These are phyloP conservation scores for Tolypocladium cylindrosporum DNA, from an alignment of 2,329 filamentous ascomycete species.

Conservation along the genomic window DNA sequence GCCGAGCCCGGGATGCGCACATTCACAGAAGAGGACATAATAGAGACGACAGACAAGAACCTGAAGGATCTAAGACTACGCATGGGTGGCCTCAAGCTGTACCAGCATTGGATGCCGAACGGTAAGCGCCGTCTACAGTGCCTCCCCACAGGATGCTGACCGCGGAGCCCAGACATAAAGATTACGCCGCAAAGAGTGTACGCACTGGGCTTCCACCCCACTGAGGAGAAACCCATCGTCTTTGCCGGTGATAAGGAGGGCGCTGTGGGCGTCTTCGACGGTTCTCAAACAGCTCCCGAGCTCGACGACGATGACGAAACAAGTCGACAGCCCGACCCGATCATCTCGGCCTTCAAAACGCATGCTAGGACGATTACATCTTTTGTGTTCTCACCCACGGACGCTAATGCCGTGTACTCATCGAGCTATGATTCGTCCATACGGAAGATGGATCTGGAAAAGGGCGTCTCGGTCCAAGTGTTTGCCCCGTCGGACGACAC, in stretches of 20 bases:
- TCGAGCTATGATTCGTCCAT: conserved; percentile 92
- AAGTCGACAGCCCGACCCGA: conserved; percentile 55
- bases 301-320: conserved; percentile 59
- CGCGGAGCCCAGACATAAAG: conserved; percentile 61
- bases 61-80: conserved; percentile 63
- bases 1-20: conserved; percentile 76
- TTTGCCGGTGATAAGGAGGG: conserved; percentile 95
- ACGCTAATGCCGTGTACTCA: conserved; percentile 68
- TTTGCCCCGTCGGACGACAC: conserved; percentile 63
- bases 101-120: conserved; percentile 74
- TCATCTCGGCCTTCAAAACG: conserved; percentile 82
- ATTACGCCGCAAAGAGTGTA: conserved; percentile 84
- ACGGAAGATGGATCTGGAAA: conserved; percentile 72
- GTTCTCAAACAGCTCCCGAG: conserved; percentile 56
- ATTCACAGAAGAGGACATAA: conserved; percentile 75
- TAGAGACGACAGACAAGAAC: conserved; percentile 67
- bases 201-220: conserved; percentile 80
- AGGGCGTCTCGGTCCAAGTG: conserved; percentile 68
- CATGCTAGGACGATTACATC: conserved; percentile 83
- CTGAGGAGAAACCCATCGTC: conserved; percentile 71
- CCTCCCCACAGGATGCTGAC: background rate
- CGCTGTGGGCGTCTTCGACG: conserved; percentile 83
- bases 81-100: conserved; percentile 69
- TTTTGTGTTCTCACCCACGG: conserved; percentile 66
- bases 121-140: conserved; percentile 31